Evolutionary conservation across 2,329 filamentous ascomycete genomes (phyloP).

Genomic region (Teratosphaeria pseudoeucalypti): DNA sequence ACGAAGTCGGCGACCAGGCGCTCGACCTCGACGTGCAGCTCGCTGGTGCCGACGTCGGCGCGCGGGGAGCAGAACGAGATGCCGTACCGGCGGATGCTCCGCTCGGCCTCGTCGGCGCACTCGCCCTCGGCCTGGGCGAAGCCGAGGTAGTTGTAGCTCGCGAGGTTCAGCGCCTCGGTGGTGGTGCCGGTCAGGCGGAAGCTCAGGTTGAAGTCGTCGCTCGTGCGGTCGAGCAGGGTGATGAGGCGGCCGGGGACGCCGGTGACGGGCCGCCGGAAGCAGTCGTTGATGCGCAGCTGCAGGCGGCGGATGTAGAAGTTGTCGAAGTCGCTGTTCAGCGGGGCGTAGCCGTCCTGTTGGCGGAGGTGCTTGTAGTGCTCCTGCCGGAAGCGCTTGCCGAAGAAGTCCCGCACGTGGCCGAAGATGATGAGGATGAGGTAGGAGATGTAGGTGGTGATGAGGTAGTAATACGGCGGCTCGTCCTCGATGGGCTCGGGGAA

Average conservation of each 20-base stretch:
- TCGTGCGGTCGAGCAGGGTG: conserved; percentile 81
- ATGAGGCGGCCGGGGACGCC: conserved; percentile 92
- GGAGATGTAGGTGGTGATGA: conserved; percentile 96
- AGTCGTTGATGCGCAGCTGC: conserved; percentile 93
- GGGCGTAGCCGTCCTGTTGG: conserved; percentile 78
- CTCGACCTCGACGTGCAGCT: conserved; percentile 82
- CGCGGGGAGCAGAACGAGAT: conserved; percentile 73
- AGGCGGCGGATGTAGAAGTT: conserved; percentile 92
- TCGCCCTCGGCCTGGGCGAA: conserved; percentile 97
- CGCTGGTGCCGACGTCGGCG: conserved; percentile 74
- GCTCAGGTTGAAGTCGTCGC: conserved; percentile 80
- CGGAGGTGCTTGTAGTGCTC: conserved; percentile 78
- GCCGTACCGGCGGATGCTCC: conserved; percentile 73
- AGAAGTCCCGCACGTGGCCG: conserved; percentile 92
- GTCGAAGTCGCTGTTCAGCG: conserved; percentile 95
- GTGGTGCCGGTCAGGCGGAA: conserved; percentile 83
- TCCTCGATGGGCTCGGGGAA: conserved; percentile 81
- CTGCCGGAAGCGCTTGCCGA: conserved; percentile 87
- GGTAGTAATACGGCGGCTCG: conserved; percentile 91
- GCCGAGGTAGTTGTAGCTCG: conserved; percentile 98
- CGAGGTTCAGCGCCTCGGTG: conserved; percentile 95
- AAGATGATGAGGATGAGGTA: conserved; percentile 93
- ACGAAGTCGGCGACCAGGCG: conserved; percentile 81
- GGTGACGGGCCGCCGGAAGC: conserved; percentile 83
- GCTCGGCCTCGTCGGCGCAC: conserved; percentile 87